phyloP scores from a whole-genome alignment of 176 grass and related monocot genomes.

The Pontederia crassipes region DNA sequence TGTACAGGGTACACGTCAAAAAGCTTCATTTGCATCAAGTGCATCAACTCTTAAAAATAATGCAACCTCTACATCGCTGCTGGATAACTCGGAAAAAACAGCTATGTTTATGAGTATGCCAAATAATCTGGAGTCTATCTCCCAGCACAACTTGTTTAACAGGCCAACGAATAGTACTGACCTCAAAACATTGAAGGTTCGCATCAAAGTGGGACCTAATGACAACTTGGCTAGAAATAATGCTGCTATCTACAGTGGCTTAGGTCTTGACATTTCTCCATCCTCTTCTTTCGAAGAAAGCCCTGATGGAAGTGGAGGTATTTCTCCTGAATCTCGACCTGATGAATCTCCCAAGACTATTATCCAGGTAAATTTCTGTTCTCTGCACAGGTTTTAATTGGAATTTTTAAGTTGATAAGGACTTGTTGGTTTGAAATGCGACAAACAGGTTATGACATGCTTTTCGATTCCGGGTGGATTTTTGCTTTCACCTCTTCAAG shows the following conservation, averaged over 20 bases:
- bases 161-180: constrained; percentile 35
- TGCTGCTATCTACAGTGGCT: constrained; percentile 77
- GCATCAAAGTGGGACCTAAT: constrained; percentile 83
- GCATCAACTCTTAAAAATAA: constrained; percentile 45
- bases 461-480: constrained; percentile 54
- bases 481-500: constrained; percentile 64
- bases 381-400: constrained; percentile 2
- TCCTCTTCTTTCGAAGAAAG: constrained; percentile 83
- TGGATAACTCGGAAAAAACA: constrained; percentile 43
- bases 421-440: constrained; percentile 7
- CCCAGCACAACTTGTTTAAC: constrained; percentile 36
- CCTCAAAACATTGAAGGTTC: constrained; percentile 81
- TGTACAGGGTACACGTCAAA: constrained; percentile 47
- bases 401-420: constrained; percentile 9
- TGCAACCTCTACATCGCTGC: constrained; percentile 21
- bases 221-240: constrained; percentile 63
- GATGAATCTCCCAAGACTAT: constrained; percentile 83
- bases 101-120: constrained; percentile 26
- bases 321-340: constrained; percentile 50
- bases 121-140: constrained; percentile 23
- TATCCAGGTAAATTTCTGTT: constrained; percentile 58
- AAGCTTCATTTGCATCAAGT: constrained; percentile 27
- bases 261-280: constrained; percentile 88
- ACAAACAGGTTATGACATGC: constrained; percentile 77
- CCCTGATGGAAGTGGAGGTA: constrained; percentile 37